Conservation (phyloP, 768 basidiomycete genomes). For the Pholiota conissans region DNA sequence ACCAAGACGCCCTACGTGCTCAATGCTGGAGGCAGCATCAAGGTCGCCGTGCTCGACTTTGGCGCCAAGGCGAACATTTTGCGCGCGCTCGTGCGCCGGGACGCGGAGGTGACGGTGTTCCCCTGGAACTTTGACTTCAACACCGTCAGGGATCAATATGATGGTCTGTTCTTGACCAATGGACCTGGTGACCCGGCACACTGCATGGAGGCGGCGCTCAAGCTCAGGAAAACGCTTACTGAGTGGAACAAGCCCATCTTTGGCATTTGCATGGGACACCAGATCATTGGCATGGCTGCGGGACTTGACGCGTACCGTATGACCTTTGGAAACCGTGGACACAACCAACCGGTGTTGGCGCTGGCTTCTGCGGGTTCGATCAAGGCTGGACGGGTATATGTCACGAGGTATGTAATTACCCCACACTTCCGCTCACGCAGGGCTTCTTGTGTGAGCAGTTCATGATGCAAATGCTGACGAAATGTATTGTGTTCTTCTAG, state of each 20-base stretch:
- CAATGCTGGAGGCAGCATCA: conserved; percentile 84
- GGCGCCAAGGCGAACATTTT: conserved; percentile 98
- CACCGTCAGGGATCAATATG: conserved; percentile 82
- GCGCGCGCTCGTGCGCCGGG: conserved; percentile 87
- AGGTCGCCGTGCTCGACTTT: conserved; percentile 95
- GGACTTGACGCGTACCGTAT: conserved; percentile 96
- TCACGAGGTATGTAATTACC: conserved; percentile 66
- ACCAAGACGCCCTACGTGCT: conserved; percentile 82
- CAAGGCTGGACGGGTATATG: conserved; percentile 94
- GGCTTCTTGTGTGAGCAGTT: background rate
- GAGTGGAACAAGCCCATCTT: conserved; percentile 96
- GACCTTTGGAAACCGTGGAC: conserved; percentile 99
- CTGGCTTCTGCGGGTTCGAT: conserved; percentile 92
- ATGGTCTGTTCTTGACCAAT: conserved; percentile 95
- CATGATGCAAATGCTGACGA: background rate
- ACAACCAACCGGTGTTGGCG: conserved; percentile 98
- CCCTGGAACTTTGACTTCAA: conserved; percentile 99
- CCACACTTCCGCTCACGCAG: background rate
- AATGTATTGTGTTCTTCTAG: conserved; percentile 33
- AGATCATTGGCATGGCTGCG: conserved; percentile 96
- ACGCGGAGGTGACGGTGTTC: conserved; percentile 90
- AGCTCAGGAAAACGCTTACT: conserved; percentile 76
- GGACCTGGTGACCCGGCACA: conserved; percentile 94
- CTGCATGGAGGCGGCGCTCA: conserved; percentile 81
- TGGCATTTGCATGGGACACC: conserved; percentile 99